These are phyloP conservation scores for Podospora australis DNA, from an alignment of 495 filamentous ascomycete species.

Conservation along the genomic window DNA sequence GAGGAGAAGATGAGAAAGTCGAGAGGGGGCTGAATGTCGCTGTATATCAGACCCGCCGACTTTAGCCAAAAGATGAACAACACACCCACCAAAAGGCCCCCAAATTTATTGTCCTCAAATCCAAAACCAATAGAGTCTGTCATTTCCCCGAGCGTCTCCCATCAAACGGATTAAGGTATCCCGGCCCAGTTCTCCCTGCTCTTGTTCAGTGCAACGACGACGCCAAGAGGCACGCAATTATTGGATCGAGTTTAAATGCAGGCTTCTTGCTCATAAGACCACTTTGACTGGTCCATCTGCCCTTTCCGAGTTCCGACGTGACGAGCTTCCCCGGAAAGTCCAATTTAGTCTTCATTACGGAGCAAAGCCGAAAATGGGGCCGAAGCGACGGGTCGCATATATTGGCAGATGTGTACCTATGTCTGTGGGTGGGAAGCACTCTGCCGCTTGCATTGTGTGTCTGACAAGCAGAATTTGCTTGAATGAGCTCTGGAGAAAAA, in stretches of 20 bases:
- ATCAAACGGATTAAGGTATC: not conserved
- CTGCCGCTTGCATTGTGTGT: not conserved
- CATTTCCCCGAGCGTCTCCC: not conserved
- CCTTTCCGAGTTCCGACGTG: not conserved
- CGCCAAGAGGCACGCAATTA: not conserved
- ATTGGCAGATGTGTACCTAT: not conserved
- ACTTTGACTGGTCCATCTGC: not conserved
- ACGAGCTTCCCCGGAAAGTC: not conserved
- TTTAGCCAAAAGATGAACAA: slow-evolving; percentile 1
- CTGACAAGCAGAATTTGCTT: no score
- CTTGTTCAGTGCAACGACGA: not conserved
- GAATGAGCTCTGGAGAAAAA: no score
- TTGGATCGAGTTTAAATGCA: not conserved
- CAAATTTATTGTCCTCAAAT: no score
- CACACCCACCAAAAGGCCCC: not conserved
- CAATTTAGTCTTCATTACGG: slow-evolving; percentile 9
- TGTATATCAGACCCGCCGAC: no score
- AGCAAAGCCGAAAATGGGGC: slow-evolving; percentile 13
- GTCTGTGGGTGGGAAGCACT: not conserved
- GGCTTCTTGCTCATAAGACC: not conserved
- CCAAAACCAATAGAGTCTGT: not conserved
- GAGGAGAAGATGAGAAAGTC: not conserved
- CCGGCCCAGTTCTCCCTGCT: not conserved
- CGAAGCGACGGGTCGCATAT: not conserved
- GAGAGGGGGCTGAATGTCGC: no score